phyloP scores from a whole-genome alignment of 164 flowering plant species.

The Vitis rupestris region DNA sequence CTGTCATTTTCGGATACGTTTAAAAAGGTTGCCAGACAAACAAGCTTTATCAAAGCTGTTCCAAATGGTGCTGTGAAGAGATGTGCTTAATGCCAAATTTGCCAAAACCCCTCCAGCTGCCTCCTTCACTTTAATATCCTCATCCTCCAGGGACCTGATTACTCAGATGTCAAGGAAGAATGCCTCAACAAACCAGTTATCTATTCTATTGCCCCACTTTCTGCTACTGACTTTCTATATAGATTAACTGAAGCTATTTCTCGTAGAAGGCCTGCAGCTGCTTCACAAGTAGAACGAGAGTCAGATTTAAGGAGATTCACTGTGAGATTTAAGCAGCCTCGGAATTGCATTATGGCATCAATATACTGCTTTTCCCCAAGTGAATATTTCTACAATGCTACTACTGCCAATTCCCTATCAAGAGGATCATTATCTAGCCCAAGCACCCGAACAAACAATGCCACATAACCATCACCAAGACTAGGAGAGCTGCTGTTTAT shows the following conservation, averaged over 20 bases:
- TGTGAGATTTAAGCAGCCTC: slow-evolving; percentile 66
- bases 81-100: slow-evolving; percentile 58
- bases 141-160: slow-evolving; percentile 62
- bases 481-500: slow-evolving; percentile 24
- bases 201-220: slow-evolving; percentile 85
- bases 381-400: slow-evolving; percentile 79
- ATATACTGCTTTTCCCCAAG: slow-evolving; percentile 70
- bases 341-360: slow-evolving; percentile 66
- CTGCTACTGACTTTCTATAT: slow-evolving; percentile 62
- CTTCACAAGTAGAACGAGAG: slow-evolving; percentile 64
- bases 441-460: slow-evolving; percentile 81
- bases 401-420: slow-evolving; percentile 78
- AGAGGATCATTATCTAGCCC: slow-evolving; percentile 76
- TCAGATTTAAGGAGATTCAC: slow-evolving; percentile 72
- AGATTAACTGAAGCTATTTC: slow-evolving; percentile 53
- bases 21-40: too few relatives aligned
- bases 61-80: slow-evolving; percentile 48
- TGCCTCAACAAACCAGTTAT: slow-evolving; percentile 55
- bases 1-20: too few relatives aligned
- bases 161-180: slow-evolving; percentile 54
- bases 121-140: slow-evolving; percentile 64
- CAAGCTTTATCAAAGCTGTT: too few relatives aligned
- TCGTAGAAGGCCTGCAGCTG: slow-evolving; percentile 83
- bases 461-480: slow-evolving; percentile 55
- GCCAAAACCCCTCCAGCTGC: slow-evolving; percentile 85